A percentile compares a stretch with the other conserved stretches of the same genome.
These are phyloP conservation scores for Onygena corvina DNA, from an alignment of 2,329 filamentous ascomycete genomes.

Conservation along the genomic window DNA sequence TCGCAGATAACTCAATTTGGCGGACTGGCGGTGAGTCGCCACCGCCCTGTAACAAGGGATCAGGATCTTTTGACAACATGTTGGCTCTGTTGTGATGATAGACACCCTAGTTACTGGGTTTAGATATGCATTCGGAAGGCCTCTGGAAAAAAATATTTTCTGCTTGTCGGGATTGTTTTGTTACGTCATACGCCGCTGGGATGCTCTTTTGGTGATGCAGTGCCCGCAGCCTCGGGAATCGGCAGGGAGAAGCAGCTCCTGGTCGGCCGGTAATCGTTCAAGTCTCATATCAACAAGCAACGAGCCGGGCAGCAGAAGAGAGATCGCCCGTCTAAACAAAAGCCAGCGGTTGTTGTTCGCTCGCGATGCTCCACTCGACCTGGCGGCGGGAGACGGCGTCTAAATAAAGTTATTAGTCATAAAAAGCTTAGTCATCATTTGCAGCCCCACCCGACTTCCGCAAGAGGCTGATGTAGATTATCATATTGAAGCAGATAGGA, in stretches of 20 bases:
- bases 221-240: no score
- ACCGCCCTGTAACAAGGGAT: not conserved
- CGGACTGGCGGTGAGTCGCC: slow-evolving; percentile 20
- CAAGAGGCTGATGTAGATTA: no score
- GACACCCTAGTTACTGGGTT: not conserved
- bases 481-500: no score
- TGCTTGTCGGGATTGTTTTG: not conserved
- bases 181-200: not conserved
- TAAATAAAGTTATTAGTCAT: slow-evolving; percentile 5
- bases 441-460: not conserved
- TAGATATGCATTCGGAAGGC: not conserved
- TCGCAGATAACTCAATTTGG: slow-evolving; percentile 39
- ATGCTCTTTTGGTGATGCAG: no score
- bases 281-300: not conserved
- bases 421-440: no score
- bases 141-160: not conserved
- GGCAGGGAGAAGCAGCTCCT: no score
- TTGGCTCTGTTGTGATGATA: not conserved
- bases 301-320: not conserved
- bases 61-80: not conserved
- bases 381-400: not conserved
- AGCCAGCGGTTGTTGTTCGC: not conserved
- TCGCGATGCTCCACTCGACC: not conserved
- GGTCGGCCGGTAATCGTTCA: no score
- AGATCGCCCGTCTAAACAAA: not conserved